These are phyloP conservation scores for Alternaria rosae DNA, from an alignment of 2,329 filamentous ascomycete species.

Conservation along the genomic window DNA sequence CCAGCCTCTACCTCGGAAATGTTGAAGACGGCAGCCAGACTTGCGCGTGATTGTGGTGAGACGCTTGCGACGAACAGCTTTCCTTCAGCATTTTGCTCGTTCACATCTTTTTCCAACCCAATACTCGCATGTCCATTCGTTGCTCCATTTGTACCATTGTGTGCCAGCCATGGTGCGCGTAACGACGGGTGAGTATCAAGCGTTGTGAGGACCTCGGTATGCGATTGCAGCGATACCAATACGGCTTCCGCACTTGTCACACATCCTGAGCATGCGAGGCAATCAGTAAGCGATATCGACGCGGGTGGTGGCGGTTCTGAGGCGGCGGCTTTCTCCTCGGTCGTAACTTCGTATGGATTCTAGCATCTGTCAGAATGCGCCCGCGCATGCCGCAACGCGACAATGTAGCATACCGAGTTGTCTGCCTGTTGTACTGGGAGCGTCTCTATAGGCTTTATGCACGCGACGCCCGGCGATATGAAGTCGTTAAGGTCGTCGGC, in stretches of 20 bases:
- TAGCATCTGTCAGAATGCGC: conserved; percentile 45
- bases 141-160: conserved; percentile 36
- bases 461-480: conserved; percentile 95
- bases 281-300: conserved; percentile 95
- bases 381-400: conserved; percentile 15
- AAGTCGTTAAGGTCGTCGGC: conserved; percentile 98
- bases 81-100: conserved; percentile 54
- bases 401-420: conserved; percentile 49
- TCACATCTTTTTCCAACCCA: conserved; percentile 17
- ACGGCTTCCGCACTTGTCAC: conserved; percentile 97
- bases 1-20: conserved; percentile 77
- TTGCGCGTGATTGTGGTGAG: conserved; percentile 89
- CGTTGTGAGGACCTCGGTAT: conserved; percentile 85
- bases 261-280: conserved; percentile 95
- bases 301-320: conserved; percentile 72
- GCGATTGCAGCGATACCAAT: conserved; percentile 92
- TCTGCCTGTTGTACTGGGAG: conserved; percentile 68
- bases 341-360: conserved; percentile 84
- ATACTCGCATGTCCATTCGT: conserved; percentile 16
- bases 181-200: conserved; percentile 70
- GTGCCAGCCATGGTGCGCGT: conserved; percentile 39
- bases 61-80: conserved; percentile 91
- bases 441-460: conserved; percentile 96
- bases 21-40: conserved; percentile 82
- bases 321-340: conserved; percentile 76